A percentile compares a stretch with the other conserved stretches of the same genome.
Evolutionary conservation across 352 stramenopile genomes (phyloP).

Genomic region (Porosira glacialis): DNA sequence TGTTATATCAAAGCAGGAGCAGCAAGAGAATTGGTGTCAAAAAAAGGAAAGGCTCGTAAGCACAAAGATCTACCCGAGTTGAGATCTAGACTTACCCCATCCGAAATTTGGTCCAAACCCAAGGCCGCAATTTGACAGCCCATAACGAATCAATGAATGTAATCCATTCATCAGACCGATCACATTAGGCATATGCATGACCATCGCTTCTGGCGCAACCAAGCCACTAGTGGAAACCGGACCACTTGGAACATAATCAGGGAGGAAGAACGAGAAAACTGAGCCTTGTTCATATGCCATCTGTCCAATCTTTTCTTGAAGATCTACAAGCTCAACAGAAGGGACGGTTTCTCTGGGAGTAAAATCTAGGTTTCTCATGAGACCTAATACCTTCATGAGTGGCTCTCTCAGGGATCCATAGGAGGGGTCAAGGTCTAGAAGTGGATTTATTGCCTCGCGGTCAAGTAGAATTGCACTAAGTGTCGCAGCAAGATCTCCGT

Average conservation of each 20-base stretch:
- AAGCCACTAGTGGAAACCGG: constrained; percentile 20
- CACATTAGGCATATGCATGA: constrained; percentile 59
- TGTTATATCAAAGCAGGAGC: too few relatives aligned
- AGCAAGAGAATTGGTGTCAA: too few relatives aligned
- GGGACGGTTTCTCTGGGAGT: constrained; percentile 18
- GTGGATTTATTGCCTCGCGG: constrained; percentile 50
- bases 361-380: constrained; percentile 62
- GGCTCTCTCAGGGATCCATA: constrained; percentile 58
- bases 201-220: constrained; percentile 54
- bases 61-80: too few relatives aligned
- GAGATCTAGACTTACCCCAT: too few relatives aligned
- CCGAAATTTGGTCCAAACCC: constrained; percentile 49
- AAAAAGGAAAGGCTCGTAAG: too few relatives aligned
- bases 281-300: constrained; percentile 52
- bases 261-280: constrained; percentile 77
- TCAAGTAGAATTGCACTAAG: constrained; percentile 72
- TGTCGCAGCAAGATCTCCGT: constrained; percentile 73
- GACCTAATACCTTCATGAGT: constrained; percentile 47
- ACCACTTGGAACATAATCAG: constrained; percentile 53
- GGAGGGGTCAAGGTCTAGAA: constrained; percentile 63
- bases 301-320: constrained; percentile 36
- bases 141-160: constrained; percentile 70
- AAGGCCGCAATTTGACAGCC: constrained; percentile 46
- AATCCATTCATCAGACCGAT: constrained; percentile 70
- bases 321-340: constrained; percentile 21